These are phyloP conservation scores for Candida insectorum DNA, from an alignment of 805 yeast species.

Conservation along the genomic window DNA sequence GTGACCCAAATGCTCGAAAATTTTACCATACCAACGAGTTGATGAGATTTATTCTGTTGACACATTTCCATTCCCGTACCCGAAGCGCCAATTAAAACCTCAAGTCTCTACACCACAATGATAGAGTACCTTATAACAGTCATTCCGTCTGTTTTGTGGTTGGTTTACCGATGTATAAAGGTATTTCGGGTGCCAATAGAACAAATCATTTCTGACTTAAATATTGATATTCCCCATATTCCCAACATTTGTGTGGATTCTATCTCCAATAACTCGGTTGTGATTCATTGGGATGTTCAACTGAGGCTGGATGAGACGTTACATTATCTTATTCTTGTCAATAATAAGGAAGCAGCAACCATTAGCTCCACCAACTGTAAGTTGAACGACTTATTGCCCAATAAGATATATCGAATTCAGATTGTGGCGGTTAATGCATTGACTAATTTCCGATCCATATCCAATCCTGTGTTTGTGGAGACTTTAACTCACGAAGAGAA, in stretches of 20 bases:
- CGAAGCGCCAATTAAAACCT: no score
- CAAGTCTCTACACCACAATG: no score
- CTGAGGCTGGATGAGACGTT: constrained; percentile 25
- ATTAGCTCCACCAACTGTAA: constrained; percentile 32
- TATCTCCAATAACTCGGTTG: constrained; percentile 43
- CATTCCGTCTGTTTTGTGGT: constrained; percentile 37
- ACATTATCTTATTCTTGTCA: constrained; percentile 31
- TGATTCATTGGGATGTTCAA: constrained; percentile 54
- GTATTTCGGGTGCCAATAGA: constrained; percentile 44
- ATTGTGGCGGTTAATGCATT: constrained; percentile 33
- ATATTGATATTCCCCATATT: constrained; percentile 53
- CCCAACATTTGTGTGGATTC: constrained; percentile 56
- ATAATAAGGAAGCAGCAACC: constrained; percentile 34
- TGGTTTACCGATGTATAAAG: constrained; percentile 34
- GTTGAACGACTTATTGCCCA: constrained; percentile 25
- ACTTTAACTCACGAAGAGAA: constrained; percentile 13
- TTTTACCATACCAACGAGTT: no score
- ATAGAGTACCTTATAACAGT: constrained; percentile 31
- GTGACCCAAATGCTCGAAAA: no score
- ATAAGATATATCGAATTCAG: constrained; percentile 31
- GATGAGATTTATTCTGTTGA: no score
- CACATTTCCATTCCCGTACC: no score
- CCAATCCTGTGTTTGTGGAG: constrained; percentile 29
- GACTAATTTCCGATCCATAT: constrained; percentile 33
- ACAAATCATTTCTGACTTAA: constrained; percentile 39